Conservation (phyloP, 495 filamentous ascomycete genomes). For the Penicillium macrosclerotiorum region DNA sequence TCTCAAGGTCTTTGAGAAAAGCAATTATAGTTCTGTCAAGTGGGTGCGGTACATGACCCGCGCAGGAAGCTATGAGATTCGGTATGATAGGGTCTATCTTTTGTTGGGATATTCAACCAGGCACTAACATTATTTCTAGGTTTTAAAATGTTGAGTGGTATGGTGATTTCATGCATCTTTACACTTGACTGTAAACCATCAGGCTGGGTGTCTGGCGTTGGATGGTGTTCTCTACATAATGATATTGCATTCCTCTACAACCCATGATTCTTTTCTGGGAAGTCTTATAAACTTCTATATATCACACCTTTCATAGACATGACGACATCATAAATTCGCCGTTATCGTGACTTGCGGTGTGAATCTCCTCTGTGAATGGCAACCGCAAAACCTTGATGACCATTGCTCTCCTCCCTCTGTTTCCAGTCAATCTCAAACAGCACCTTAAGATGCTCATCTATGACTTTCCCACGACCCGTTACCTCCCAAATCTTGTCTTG, state of each 20-base stretch:
- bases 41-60: slow-evolving; percentile 99
- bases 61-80: slow-evolving; percentile 63
- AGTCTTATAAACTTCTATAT: no score
- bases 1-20: slow-evolving; percentile 99
- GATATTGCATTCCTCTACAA: not conserved
- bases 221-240: slow-evolving; percentile 21
- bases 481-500: no score
- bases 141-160: slow-evolving; percentile 8
- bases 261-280: no score
- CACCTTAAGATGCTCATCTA: no score
- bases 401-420: no score
- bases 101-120: not conserved
- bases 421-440: no score
- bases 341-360: no score
- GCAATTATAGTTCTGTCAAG: slow-evolving; percentile 96
- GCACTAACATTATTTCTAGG: slow-evolving; percentile 1
- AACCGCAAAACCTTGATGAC: no score
- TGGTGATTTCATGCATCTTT: slow-evolving; percentile 8
- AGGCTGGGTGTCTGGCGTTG: slow-evolving; percentile 25
- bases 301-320: no score
- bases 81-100: slow-evolving; percentile 33
- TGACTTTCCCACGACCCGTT: no score
- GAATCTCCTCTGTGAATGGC: no score
- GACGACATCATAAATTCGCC: no score
- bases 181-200: slow-evolving; percentile 10